Base-by-base conservation (phyloP, 345 rosid genomes). In the Eucalyptus curtisii region DNA sequence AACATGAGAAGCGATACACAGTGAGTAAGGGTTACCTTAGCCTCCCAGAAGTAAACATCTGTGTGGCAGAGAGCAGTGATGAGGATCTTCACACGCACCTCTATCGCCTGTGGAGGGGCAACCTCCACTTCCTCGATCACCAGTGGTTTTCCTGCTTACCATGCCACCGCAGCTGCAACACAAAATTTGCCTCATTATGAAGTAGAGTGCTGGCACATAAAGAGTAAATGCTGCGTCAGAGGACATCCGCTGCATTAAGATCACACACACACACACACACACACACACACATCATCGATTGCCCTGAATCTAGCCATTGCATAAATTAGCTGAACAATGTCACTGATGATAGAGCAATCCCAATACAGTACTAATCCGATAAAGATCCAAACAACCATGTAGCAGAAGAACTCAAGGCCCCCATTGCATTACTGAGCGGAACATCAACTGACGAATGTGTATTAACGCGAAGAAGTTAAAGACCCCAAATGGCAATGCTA, bases 71-170 rank as follows among this genome's bases (percentile, higher is more conserved):
- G 90, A 24, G 94, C 87, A n/a, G 94, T 93, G 89, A 87, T 85
- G 57, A 91, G 90, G 84, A 92, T 88, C 89, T 90, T 93, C 66
- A 93, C 7, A 14, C 95, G 94, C 45, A 93, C 95, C 85, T 93
- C 94, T 76, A 71, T 91, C 3, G 88, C 89, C 76, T 93, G 94
- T 13, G 95, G 95, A 24, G 95, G 93, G 10, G 94, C 94, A 89
- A 93, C 92, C 76, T 93, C 95, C 90, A 93, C 94, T 87, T 92
- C 90, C 71, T 93, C 92, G 1, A 94, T 92, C 66, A 89, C 92
- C 86, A 94, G 80, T 87, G 94, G 95, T 90, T 94, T 94, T 80
- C 95, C 94, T 27, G 95, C 93, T 86, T 94, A 93, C 95, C 95
- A 94, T 82, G 93, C 93, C 82, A 94, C 93, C 4, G 94, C 94